Evolutionary conservation across 192 early-diverging fungal species (phyloP).

Genomic region (Podila verticillata): DNA sequence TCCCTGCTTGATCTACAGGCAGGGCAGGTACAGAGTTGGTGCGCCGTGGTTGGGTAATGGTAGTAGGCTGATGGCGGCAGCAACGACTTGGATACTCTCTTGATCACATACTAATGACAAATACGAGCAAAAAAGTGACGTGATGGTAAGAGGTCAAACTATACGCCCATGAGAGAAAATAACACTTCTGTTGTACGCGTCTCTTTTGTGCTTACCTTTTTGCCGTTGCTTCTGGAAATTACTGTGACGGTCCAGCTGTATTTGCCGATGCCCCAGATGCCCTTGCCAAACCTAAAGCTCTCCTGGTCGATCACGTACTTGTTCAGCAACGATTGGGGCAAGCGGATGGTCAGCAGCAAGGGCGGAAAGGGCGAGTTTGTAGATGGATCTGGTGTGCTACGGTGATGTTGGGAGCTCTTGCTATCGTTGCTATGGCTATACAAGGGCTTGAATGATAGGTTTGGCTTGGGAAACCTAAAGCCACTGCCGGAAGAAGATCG

Average conservation of each 20-base stretch:
- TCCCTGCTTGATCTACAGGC: conserved; percentile 47
- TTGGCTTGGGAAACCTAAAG: conserved; percentile 46
- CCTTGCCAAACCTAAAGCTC: conserved; percentile 47
- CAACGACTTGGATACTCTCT: conserved; percentile 40
- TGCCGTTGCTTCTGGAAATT: conserved; percentile 33
- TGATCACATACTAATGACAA: conserved; percentile 38
- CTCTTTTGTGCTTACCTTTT: conserved; percentile 28
- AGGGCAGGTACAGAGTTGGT: conserved; percentile 43
- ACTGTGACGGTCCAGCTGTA: conserved; percentile 49
- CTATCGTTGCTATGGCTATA: conserved; percentile 38
- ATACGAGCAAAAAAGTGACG: neutral
- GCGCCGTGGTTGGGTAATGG: conserved; percentile 49
- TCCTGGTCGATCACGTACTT: conserved; percentile 47
- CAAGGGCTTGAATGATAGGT: conserved; percentile 44
- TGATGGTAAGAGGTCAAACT: neutral
- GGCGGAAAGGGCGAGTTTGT: conserved; percentile 37
- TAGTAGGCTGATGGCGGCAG: conserved; percentile 50
- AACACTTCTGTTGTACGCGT: neutral
- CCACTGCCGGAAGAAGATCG: conserved; percentile 54
- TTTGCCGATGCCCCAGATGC: conserved; percentile 42
- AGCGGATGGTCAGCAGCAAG: conserved; percentile 24
- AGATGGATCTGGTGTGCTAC: conserved; percentile 16
- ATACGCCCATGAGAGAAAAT: too few relatives aligned
- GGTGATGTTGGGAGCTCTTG: conserved; percentile 11
- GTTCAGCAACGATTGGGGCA: conserved; percentile 43